Base-by-base conservation (phyloP, 768 basidiomycete genomes). In the Lyophyllum decastes region DNA sequence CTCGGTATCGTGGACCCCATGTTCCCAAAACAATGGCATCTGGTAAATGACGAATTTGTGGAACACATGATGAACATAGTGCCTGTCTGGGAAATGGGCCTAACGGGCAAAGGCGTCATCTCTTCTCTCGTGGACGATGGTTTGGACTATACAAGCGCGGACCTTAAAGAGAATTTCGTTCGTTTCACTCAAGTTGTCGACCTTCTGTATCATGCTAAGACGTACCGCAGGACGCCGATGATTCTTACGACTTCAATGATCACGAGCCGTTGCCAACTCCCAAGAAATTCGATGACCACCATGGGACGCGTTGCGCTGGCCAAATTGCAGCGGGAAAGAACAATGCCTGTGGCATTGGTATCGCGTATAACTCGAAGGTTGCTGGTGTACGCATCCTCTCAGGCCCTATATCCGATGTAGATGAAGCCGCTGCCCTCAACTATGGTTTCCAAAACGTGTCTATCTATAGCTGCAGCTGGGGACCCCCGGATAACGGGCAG, bases 401-500 rank as follows among this genome's bases (percentile, higher is more conserved):
- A 1, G 95, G 92, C 1, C 87, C 92, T 21, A 97, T 99, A 62
- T 88, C 94, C 1, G 97, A 99, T 71, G 85, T 89, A 24, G 97
- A 99, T 70, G 97, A 99, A 73, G 95, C 97, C 0, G 86, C 93
- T 2, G 87, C 95, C 8, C 84, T 99, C 56, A 99, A 99, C 73
- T 97, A 89, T 71, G 94, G 89, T 11, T 98, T 86, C 72, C 89
- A 97, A 62, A 87, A 92, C 63, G 94, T 90, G 50, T 92, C 90
- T 24, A 94, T 94, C 64, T 98, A 92, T 73, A 94, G 92, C 60
- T 99, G 97, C 72, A 94, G 92, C 54, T 99, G 97, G 97, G 97
- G 97, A 5, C 97, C 97, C 9, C 92, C 95, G 0, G 96, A 99
- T 71, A 91, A 97, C 65, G 96, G 96, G 9, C 79, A 79, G 65